Evolutionary conservation across 345 rosid species (phyloP).

Genomic region (Zanthoxylum bungeanum): DNA sequence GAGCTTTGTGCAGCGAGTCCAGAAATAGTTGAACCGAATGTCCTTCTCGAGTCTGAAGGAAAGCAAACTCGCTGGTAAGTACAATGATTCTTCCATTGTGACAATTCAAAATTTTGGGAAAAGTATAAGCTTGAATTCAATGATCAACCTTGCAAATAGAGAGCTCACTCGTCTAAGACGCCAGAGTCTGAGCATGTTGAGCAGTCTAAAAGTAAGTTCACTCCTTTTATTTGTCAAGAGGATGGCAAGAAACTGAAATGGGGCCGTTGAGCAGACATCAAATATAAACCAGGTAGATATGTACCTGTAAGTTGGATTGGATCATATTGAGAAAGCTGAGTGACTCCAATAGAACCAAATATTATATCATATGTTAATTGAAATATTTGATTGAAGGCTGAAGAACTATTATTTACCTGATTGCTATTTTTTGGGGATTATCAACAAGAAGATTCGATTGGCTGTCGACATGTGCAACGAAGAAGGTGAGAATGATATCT

Average conservation of each 20-base stretch:
- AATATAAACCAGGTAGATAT: constrained; percentile 91
- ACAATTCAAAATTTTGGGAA: constrained; percentile 8
- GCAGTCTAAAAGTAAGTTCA: constrained; percentile 65
- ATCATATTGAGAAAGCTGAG: constrained; percentile 19
- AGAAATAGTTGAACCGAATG: constrained; percentile 94
- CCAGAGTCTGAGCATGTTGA: constrained; percentile 96
- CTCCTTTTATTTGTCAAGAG: constrained; percentile 59
- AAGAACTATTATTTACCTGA: constrained; percentile 48
- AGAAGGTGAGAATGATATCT: constrained; percentile 90
- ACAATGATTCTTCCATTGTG: constrained; percentile 6
- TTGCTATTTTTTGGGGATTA: constrained; percentile 75
- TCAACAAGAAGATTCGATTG: constrained; percentile 79
- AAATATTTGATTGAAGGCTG: constrained; percentile 8
- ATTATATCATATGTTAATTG: constrained; percentile 6
- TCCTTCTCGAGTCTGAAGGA: constrained; percentile 92
- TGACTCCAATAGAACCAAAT: constrained; percentile 9
- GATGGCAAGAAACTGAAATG: constrained; percentile 70
- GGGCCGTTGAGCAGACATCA: constrained; percentile 89
- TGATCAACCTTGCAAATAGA: constrained; percentile 76
- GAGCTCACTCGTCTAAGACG: constrained; percentile 95
- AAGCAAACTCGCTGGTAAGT: constrained; percentile 27
- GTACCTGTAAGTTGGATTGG: constrained; percentile 55
- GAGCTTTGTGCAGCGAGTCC: constrained; percentile 94
- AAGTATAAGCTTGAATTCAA: constrained; percentile 12
- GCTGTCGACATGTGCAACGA: constrained; percentile 82